Evolutionary conservation across 306 rosid genomes (phyloP).

Genomic region (Crataegus laevigata): DNA sequence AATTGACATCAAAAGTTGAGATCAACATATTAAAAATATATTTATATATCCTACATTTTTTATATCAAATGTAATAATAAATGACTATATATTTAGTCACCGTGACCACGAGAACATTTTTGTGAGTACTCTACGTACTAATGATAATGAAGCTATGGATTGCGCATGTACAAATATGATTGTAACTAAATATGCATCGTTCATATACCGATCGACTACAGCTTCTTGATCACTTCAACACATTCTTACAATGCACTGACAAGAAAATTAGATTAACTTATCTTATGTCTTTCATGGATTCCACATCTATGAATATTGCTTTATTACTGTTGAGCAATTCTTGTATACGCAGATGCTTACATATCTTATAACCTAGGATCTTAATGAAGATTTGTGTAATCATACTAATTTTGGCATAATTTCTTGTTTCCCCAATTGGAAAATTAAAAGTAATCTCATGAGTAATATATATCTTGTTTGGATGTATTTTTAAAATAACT

Average conservation of each 20-base stretch:
- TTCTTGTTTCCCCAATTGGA: constrained; percentile 14
- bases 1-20: too few relatives aligned
- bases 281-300: neutral
- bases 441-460: constrained; percentile 2
- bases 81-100: too few relatives aligned
- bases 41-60: too few relatives aligned
- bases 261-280: neutral
- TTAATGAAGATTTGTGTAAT: constrained; percentile 1
- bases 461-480: neutral
- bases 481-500: too few relatives aligned
- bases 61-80: too few relatives aligned
- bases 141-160: too few relatives aligned
- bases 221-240: neutral
- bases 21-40: too few relatives aligned
- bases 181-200: neutral
- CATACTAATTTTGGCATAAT: constrained; percentile 8
- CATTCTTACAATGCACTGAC: neutral
- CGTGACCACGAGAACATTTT: too few relatives aligned
- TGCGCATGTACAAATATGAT: too few relatives aligned
- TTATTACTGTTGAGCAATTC: constrained; percentile 22
- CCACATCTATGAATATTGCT: constrained; percentile 7
- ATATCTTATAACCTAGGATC: constrained; percentile 25
- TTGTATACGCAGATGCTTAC: constrained; percentile 1
- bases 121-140: too few relatives aligned
- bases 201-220: neutral